Percentiles rank a stretch among this genome's conserved stretches.
Evolutionary conservation across 331 rosid species (phyloP).

Genomic region (Pyracantha coccinea): DNA sequence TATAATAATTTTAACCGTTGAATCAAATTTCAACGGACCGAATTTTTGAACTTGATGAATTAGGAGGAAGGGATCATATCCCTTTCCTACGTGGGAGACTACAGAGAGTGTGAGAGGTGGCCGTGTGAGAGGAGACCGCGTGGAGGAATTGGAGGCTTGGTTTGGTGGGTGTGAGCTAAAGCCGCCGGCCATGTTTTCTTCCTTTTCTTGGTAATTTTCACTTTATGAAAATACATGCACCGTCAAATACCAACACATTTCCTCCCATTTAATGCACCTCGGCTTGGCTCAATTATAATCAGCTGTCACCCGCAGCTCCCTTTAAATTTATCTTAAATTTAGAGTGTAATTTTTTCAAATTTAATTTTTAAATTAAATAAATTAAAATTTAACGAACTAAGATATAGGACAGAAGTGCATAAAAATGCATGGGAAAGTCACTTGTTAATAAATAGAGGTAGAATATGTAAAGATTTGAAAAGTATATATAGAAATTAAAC

Average conservation of each 20-base stretch:
- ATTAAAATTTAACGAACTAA: too few relatives aligned
- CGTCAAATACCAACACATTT: constrained; percentile 19
- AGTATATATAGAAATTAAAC: too few relatives aligned
- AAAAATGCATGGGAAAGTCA: too few relatives aligned
- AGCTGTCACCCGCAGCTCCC: neutral
- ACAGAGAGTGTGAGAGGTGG: neutral
- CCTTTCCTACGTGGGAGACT: neutral
- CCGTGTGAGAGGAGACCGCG: constrained; percentile 37
- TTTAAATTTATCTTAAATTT: neutral
- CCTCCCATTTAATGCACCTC: neutral
- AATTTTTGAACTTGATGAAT: too few relatives aligned
- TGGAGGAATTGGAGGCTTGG: constrained; percentile 13
- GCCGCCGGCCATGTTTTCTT: constrained; percentile 26
- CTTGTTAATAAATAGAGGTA: too few relatives aligned
- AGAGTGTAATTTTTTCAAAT: too few relatives aligned
- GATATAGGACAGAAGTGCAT: too few relatives aligned
- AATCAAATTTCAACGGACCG: rapidly evolving
- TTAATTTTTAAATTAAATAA: neutral
- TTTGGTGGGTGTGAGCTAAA: constrained; percentile 23
- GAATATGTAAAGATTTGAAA: neutral
- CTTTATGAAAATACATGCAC: constrained; percentile 7
- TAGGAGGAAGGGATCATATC: rapidly evolving
- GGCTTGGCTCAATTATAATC: neutral
- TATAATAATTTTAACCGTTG: too few relatives aligned
- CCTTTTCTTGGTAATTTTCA: neutral